Percentiles rank a stretch among this genome's conserved stretches.
Evolutionary conservation across 176 grass and related monocot species (phyloP).

Genomic region (Calamus simplicifolius): DNA sequence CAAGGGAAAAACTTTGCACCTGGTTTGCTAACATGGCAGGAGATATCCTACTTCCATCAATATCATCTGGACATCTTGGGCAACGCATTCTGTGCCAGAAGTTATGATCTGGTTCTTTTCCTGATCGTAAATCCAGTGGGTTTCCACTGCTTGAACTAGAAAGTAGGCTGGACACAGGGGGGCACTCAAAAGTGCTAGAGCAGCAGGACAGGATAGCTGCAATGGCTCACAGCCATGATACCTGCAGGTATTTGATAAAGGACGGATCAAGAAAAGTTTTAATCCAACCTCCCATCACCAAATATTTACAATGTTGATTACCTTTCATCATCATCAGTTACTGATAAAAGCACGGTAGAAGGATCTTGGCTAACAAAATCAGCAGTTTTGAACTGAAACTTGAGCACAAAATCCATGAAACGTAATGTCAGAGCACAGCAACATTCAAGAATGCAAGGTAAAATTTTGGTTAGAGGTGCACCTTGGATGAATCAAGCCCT

Average conservation of each 20-base stretch:
- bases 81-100: slow-evolving; percentile 77
- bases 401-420: too few species aligned
- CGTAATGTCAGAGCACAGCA: too few species aligned
- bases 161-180: slow-evolving; percentile 73
- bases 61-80: slow-evolving; percentile 66
- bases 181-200: slow-evolving; percentile 71
- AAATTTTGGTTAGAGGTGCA: slow-evolving; percentile 14
- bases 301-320: slow-evolving; percentile 3
- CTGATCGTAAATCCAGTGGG: slow-evolving; percentile 32
- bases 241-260: slow-evolving; percentile 33
- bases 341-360: slow-evolving; percentile 55
- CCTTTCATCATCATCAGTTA: slow-evolving; percentile 81
- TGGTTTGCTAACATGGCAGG: slow-evolving; percentile 70
- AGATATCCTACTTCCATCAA: slow-evolving; percentile 52
- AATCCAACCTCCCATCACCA: not conserved
- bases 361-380: slow-evolving; percentile 35
- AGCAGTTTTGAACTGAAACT: too few species aligned
- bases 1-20: slow-evolving; percentile 24
- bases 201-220: slow-evolving; percentile 74
- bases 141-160: slow-evolving; percentile 26
- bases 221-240: slow-evolving; percentile 80
- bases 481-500: slow-evolving; percentile 34
- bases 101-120: slow-evolving; percentile 41
- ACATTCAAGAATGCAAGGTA: too few species aligned
- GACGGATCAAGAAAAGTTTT: not conserved